These are phyloP conservation scores for Apophysomyces trapeziformis DNA, from an alignment of 371 early-diverging fungal species.

Conservation along the genomic window DNA sequence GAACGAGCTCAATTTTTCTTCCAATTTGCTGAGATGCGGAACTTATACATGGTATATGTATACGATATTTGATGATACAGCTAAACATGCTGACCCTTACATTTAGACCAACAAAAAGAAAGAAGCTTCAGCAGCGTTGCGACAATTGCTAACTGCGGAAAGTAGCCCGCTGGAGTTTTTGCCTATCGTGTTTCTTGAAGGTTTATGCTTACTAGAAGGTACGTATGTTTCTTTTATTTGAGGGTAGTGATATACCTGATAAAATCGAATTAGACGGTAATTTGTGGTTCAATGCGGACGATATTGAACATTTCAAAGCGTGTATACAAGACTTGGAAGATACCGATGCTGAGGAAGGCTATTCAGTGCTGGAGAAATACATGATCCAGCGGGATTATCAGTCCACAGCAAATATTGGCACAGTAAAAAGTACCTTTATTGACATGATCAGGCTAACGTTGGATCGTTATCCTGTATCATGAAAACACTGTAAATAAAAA, in stretches of 20 bases:
- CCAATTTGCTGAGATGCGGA: neutral
- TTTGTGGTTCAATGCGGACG: neutral
- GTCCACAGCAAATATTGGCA: neutral
- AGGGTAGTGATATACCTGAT: neutral
- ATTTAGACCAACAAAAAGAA: neutral
- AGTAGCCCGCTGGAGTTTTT: neutral
- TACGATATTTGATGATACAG: neutral
- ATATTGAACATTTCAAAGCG: neutral
- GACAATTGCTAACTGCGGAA: neutral
- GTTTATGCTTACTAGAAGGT: constrained; percentile 6
- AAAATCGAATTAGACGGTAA: neutral
- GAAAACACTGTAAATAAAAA: neutral
- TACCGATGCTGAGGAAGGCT: neutral
- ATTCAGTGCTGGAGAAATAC: constrained; percentile 1
- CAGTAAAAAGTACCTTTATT: constrained; percentile 6
- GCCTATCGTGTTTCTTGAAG: neutral
- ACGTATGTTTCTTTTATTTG: neutral
- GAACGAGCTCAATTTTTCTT: constrained; percentile 3
- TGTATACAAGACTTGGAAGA: neutral
- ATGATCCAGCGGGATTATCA: neutral
- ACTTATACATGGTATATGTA: neutral
- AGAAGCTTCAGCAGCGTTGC: neutral
- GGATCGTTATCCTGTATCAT: constrained; percentile 13
- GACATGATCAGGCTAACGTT: constrained; percentile 2
- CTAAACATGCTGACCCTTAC: neutral